phyloP scores from a whole-genome alignment of 345 rosid species.

The Melaleuca quinquenervia region DNA sequence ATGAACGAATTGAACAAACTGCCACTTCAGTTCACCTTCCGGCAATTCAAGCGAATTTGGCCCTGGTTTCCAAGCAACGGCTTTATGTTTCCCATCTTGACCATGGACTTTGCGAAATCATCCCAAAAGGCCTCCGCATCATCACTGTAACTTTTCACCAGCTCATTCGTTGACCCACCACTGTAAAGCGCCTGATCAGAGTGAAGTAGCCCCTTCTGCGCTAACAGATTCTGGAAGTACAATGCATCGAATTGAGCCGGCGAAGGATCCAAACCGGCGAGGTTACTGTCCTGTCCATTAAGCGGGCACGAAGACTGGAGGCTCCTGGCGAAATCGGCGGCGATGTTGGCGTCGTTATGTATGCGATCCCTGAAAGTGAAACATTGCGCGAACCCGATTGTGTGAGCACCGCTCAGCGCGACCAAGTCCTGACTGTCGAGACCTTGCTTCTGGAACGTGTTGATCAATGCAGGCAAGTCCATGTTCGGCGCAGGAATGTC shows the following conservation, averaged over 20 bases:
- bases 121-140: conserved; percentile 12
- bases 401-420: conserved; percentile 47
- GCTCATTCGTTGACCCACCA: conserved; percentile 6
- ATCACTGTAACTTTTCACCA: conserved; percentile 2
- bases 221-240: conserved; percentile 20
- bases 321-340: conserved; percentile 12
- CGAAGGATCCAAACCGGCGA: conserved; percentile 5
- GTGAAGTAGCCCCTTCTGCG: conserved; percentile 16
- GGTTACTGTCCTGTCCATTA: conserved; percentile 6
- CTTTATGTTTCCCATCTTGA: conserved; percentile 47
- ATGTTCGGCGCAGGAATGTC: conserved; percentile 23
- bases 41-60: conserved; percentile 30
- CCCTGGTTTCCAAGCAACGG: conserved; percentile 32
- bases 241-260: conserved; percentile 4
- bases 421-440: conserved; percentile 31
- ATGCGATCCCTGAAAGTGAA: conserved; percentile 8
- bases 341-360: conserved; percentile 23
- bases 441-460: conserved; percentile 29
- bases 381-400: conserved; percentile 32
- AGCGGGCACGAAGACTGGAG: conserved; percentile 18
- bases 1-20: background rate
- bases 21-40: conserved; percentile 6
- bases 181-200: conserved; percentile 21
- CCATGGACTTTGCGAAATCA: conserved; percentile 30
- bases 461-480: conserved; percentile 27